Base-by-base conservation (phyloP, 805 yeast species). In the Nakazawaea anatomiae region DNA sequence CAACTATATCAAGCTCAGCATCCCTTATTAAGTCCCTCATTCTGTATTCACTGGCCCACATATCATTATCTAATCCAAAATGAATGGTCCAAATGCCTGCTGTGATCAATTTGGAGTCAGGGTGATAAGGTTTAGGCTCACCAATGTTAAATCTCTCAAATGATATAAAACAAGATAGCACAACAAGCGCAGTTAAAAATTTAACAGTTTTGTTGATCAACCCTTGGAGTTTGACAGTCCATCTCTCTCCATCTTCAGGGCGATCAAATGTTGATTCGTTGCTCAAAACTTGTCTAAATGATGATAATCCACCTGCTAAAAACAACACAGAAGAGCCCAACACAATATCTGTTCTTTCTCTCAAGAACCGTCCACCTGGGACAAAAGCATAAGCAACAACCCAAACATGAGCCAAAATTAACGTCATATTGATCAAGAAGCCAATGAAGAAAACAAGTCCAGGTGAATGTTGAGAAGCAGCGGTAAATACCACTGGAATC, bases 61-160 rank as follows among this genome's bases (percentile, higher is more conserved):
- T 86, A 64, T 90, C 96, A 66, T 94, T 94, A 66, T 94, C 99
- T 47, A 94, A 76, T 28, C 97, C 99, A 64, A 94, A 94, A 70
- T 94, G 99, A 56, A 94, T 85, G 27, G 98, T 92, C 99, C 99
- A 94, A 54, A 94, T 91, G 65, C 98, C 99, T 2, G 97, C 91
- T 1, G 97, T 90, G 59, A 94, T 79, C 4, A 88, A 65, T 57
- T 83, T 79, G 2, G 88, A 76, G n/a, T 75, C 75, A 11, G 89
- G 83, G 59, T 83, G 86, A 58, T 79, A 77, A 9, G 94, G 90
- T 50, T 66, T 66, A 11, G 91, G 90, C 34, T 81, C 82, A 12
- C 68, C 70, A 52, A 81, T 73, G 57, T 82, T 80, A 63, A 82
- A 74, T 51, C 90, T 73, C 40, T 73, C 62, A 51, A 82, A 75